Conservation (phyloP, 2,329 filamentous ascomycete genomes). For the Pseudocercospora musae region DNA sequence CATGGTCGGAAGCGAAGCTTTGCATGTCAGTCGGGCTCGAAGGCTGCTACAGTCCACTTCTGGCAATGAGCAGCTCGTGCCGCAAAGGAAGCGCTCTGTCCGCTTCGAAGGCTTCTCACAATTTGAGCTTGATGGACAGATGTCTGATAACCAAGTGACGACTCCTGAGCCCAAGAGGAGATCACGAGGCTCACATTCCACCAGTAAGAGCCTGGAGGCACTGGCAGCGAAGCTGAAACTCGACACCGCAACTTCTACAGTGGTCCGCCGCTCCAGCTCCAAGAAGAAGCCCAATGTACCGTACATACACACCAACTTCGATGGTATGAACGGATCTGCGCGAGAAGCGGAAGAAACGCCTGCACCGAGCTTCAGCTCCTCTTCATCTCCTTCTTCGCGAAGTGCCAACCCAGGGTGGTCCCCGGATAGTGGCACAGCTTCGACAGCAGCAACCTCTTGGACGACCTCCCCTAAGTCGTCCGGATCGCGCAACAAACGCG, state of each 20-base stretch:
- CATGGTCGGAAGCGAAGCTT: constrained; percentile 6
- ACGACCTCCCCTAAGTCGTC: constrained; percentile 28
- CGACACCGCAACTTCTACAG: constrained; percentile 22
- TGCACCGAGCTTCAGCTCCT: constrained; percentile 20
- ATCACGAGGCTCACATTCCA: background rate
- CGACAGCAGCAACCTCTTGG: constrained; percentile 36
- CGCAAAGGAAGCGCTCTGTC: constrained; percentile 28
- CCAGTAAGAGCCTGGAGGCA: constrained; percentile 17
- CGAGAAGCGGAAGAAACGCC: constrained; percentile 14
- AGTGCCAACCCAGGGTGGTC: constrained; percentile 25
- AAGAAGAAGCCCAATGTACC: constrained; percentile 26
- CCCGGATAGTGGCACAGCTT: constrained; percentile 28
- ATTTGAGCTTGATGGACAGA: constrained; percentile 24
- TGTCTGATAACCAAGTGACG: background rate
- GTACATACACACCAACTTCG: constrained; percentile 23
- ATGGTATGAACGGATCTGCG: constrained; percentile 8
- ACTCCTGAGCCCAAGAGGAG: background rate
- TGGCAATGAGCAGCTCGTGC: constrained; percentile 5
- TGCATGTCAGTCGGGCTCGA: constrained; percentile 1
- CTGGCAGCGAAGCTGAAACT: constrained; percentile 25
- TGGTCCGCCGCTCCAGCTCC: constrained; percentile 27
- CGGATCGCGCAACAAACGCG: constrained; percentile 25
- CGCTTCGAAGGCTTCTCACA: constrained; percentile 20
- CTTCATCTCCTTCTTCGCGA: constrained; percentile 12
- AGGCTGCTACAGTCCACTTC: constrained; percentile 14